These are phyloP conservation scores for Colletotrichum cuscutae DNA, from an alignment of 2,329 filamentous ascomycete genomes.

Conservation along the genomic window DNA sequence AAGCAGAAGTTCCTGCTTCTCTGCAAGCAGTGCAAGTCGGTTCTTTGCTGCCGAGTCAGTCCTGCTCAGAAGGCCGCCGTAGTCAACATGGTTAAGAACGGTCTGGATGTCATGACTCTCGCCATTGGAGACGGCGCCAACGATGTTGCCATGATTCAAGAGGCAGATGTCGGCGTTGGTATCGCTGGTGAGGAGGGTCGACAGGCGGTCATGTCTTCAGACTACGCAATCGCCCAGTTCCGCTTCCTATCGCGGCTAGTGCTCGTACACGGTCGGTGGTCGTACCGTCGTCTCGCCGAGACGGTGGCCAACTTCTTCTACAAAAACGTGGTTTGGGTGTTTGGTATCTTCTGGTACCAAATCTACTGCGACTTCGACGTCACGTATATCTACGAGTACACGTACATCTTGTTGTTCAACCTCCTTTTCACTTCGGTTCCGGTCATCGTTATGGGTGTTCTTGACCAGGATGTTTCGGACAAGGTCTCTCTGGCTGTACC, in stretches of 20 bases:
- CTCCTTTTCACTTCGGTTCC: slow-evolving; percentile 95
- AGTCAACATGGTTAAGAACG: slow-evolving; percentile 93
- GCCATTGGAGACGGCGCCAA: slow-evolving; percentile 95
- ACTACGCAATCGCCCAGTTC: slow-evolving; percentile 96
- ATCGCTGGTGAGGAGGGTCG: slow-evolving; percentile 93
- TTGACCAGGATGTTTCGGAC: slow-evolving; percentile 97
- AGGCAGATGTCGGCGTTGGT: slow-evolving; percentile 95
- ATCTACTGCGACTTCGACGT: slow-evolving; percentile 96
- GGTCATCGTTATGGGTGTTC: slow-evolving; percentile 93
- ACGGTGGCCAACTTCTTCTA: slow-evolving; percentile 99
- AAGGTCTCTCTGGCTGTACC: slow-evolving; percentile 93
- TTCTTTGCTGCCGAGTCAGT: slow-evolving; percentile 96
- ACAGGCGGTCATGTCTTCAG: slow-evolving; percentile 94
- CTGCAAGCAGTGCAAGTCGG: slow-evolving; percentile 96
- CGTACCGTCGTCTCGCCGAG: slow-evolving; percentile 93
- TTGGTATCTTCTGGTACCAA: slow-evolving; percentile 97
- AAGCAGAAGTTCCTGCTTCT: slow-evolving; percentile 94
- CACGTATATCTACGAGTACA: slow-evolving; percentile 97
- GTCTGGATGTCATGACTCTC: slow-evolving; percentile 94
- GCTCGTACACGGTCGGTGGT: slow-evolving; percentile 93
- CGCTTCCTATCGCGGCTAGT: slow-evolving; percentile 86
- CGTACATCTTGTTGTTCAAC: slow-evolving; percentile 97
- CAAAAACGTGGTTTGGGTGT: slow-evolving; percentile 99
- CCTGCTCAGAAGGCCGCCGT: slow-evolving; percentile 98
- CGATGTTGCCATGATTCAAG: slow-evolving; percentile 97